These are phyloP conservation scores for Penicillium decumbens DNA, from an alignment of 2,329 filamentous ascomycete genomes.

Conservation along the genomic window DNA sequence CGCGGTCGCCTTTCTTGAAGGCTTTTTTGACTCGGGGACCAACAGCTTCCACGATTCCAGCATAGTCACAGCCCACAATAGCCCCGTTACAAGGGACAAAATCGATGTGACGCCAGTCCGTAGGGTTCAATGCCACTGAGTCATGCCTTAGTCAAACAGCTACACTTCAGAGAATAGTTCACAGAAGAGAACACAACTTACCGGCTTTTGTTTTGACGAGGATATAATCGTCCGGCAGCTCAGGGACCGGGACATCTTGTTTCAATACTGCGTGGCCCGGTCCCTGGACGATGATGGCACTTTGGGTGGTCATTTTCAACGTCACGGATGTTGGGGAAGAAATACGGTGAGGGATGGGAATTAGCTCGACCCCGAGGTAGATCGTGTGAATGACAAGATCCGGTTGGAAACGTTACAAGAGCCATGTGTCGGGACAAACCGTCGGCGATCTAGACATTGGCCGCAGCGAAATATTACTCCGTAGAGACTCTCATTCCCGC, in stretches of 20 bases:
- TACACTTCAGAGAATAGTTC: neutral
- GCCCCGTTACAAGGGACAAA: slow-evolving; percentile 31
- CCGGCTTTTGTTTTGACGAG: slow-evolving; percentile 45
- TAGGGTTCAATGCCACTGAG: slow-evolving; percentile 48
- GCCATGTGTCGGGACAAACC: neutral
- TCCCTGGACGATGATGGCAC: slow-evolving; percentile 12
- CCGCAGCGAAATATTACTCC: no score
- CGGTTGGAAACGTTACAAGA: neutral
- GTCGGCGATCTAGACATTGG: neutral
- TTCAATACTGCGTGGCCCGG: slow-evolving; percentile 7
- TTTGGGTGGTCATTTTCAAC: slow-evolving; percentile 9
- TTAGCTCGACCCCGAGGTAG: neutral
- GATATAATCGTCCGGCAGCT: slow-evolving; percentile 46
- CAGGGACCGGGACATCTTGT: slow-evolving; percentile 32
- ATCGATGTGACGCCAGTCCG: slow-evolving; percentile 36
- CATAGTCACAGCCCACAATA: slow-evolving; percentile 49
- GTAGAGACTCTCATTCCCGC: no score
- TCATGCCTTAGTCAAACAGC: neutral
- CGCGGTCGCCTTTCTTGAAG: slow-evolving; percentile 49
- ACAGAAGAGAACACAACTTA: neutral
- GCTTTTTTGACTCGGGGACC: slow-evolving; percentile 22
- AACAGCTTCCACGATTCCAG: slow-evolving; percentile 43
- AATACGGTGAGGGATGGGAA: neutral
- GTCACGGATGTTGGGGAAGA: neutral
- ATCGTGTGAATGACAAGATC: neutral